Base-by-base conservation (phyloP, 306 rosid genomes). In the Begonia masoniana region DNA sequence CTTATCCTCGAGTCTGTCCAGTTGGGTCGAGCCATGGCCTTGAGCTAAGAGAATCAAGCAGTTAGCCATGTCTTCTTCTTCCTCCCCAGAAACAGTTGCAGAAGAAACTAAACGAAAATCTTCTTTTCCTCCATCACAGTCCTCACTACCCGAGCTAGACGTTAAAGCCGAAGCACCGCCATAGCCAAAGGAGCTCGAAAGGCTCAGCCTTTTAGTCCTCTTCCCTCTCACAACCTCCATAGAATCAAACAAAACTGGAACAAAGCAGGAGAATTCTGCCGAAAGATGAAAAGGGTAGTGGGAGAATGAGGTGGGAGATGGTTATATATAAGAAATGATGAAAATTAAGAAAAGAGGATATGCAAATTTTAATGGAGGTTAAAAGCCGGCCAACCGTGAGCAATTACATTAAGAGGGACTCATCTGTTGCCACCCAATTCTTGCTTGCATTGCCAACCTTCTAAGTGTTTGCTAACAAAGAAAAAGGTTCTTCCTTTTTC, bases 61-160 rank as follows among this genome's bases (percentile, higher is more conserved):
- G 21, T 91, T 81, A 10, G 99, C 96, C 99, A 91, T 91, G 64
- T 91, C 96, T 57, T 91, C 97, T 36, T 85, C 96, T 26, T 81
- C 85, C 55, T 9, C 19, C 72, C n/a, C 59, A 58, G 43, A 46
- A 31, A 31, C 7, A 31, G 39, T 31, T 31, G 39, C 48, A 14
- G 74, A 58, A 14, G 74, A 65, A 6, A 79, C 71, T 10, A 78
- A 55, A 0, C 92, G 82, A 3, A 48, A 72, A 10, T 70, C 81
- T 1, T 58, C 65, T 10, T 45, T 65, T 9, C 43, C 72, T 7
- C 62, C 58, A 1, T 42, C 65, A 1, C 39, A 31, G 39, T 64
- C 57, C 12, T 68, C 82, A 43, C 84, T 81, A 31, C 39, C 39
- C 39, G 39, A 31, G 9, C 39, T 31, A 5, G 39, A 31, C 39